Evolutionary conservation across 148 eudicot species (phyloP).

Genomic region (Mesembryanthemum crystallinum): DNA sequence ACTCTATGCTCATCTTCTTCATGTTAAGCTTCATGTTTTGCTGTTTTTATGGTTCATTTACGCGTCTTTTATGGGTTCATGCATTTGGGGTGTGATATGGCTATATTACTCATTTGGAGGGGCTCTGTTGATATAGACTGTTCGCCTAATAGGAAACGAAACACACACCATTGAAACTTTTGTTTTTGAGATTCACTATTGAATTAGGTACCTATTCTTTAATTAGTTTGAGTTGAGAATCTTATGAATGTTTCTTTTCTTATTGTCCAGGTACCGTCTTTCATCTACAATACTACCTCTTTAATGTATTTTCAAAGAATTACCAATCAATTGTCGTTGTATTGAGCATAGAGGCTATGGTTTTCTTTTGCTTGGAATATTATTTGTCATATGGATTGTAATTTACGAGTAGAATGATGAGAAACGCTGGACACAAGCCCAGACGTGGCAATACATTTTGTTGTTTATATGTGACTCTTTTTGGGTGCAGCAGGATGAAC

Average conservation of each 20-base stretch:
- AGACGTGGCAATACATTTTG: neutral
- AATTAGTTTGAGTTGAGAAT: neutral
- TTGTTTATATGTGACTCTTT: slow-evolving; percentile 25
- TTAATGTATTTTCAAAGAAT: too few relatives aligned
- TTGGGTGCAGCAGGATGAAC: slow-evolving; percentile 39
- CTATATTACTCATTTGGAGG: neutral
- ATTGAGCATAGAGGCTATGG: neutral
- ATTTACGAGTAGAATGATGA: slow-evolving; percentile 13
- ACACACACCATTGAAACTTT: neutral
- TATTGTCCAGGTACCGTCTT: slow-evolving; percentile 20
- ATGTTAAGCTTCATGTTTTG: slow-evolving; percentile 2
- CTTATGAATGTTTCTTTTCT: slow-evolving; percentile 3
- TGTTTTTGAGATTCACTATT: neutral
- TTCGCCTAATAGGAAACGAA: too few relatives aligned
- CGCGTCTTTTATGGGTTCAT: slow-evolving; percentile 1
- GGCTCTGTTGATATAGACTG: neutral
- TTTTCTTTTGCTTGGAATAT: slow-evolving; percentile 11
- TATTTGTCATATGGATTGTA: slow-evolving; percentile 5
- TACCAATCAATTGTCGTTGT: neutral
- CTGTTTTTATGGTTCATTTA: slow-evolving; percentile 2
- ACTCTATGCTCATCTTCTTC: slow-evolving; percentile 1
- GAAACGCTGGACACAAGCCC: slow-evolving; percentile 17
- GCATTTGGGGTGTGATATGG: neutral
- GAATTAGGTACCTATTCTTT: neutral
- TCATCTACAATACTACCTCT: slow-evolving; percentile 19